Evolutionary conservation across 352 stramenopile genomes (phyloP).

Genomic region (Pythium monospermum): DNA sequence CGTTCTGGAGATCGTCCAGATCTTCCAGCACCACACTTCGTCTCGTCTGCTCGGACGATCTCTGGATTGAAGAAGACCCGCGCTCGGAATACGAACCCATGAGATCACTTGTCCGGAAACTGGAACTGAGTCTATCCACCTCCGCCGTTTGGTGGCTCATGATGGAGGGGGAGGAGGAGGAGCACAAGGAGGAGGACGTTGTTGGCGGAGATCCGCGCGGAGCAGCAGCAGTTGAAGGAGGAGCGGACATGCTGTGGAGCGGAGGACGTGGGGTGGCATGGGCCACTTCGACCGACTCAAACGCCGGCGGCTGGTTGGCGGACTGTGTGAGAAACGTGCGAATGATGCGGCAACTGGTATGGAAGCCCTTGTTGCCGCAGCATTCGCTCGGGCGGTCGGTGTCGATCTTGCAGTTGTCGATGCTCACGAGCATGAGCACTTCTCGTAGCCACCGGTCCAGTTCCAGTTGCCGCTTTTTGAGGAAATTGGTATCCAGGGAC

Average conservation of each 20-base stretch:
- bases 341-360: conserved; percentile 62
- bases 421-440: conserved; percentile 74
- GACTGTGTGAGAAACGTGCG: conserved; percentile 71
- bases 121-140: no score
- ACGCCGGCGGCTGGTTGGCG: conserved; percentile 65
- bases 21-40: conserved; percentile 69
- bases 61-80: no score
- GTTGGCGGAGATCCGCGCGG: no score
- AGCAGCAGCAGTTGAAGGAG: no score
- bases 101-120: conserved; percentile 38
- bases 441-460: conserved; percentile 80
- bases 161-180: no score
- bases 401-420: conserved; percentile 77
- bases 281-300: conserved; percentile 45
- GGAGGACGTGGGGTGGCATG: conserved; percentile 26
- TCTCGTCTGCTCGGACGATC: conserved; percentile 32
- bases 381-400: conserved; percentile 53
- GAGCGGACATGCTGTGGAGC: conserved; percentile 53
- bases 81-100: conserved; percentile 13
- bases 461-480: conserved; percentile 80
- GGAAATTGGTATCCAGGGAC: conserved; percentile 75
- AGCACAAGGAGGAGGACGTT: no score
- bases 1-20: conserved; percentile 56
- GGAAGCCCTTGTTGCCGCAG: conserved; percentile 61
- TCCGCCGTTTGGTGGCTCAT: no score